Conservation (phyloP, 1,284 basidiomycete species). For the Sparassis latifolia region DNA sequence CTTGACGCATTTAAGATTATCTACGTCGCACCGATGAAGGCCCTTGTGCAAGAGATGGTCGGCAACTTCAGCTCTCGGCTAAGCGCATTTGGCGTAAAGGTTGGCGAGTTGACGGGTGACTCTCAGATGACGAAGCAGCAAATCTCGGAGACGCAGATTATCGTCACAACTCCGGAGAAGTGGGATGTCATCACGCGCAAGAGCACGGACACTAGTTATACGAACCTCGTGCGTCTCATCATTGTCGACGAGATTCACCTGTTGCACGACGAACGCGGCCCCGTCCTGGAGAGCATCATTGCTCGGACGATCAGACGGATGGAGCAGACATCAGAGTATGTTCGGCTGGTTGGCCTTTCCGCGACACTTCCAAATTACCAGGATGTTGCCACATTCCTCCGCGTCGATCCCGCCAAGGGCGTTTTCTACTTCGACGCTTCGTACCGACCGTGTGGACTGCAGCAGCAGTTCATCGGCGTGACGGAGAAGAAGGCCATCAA, state of each 20-base stretch:
- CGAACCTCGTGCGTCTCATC: conserved; percentile 92
- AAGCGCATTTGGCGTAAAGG: conserved; percentile 75
- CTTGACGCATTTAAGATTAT: conserved; percentile 94
- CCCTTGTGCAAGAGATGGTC: conserved; percentile 96
- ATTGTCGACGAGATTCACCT: conserved; percentile 99
- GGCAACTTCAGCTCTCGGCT: conserved; percentile 89
- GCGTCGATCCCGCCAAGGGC: conserved; percentile 89
- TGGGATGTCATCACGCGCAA: conserved; percentile 99
- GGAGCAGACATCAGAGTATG: conserved; percentile 92
- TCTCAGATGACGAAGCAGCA: conserved; percentile 98
- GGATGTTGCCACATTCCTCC: conserved; percentile 97
- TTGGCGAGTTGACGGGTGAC: conserved; percentile 96
- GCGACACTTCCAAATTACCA: conserved; percentile 98
- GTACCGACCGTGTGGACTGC: conserved; percentile 90
- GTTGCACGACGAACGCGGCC: conserved; percentile 96
- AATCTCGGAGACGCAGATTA: conserved; percentile 96
- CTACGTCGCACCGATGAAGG: conserved; percentile 99
- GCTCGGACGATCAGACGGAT: conserved; percentile 90
- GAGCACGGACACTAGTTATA: conserved; percentile 94
- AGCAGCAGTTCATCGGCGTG: conserved; percentile 96
- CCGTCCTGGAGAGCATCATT: conserved; percentile 91
- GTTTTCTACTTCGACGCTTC: conserved; percentile 97
- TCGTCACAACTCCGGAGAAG: conserved; percentile 98
- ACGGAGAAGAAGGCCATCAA: conserved; percentile 99
- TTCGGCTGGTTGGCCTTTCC: conserved; percentile 91